phyloP scores from a whole-genome alignment of 2,329 filamentous ascomycete species.

The Xylariaceae sp. region DNA sequence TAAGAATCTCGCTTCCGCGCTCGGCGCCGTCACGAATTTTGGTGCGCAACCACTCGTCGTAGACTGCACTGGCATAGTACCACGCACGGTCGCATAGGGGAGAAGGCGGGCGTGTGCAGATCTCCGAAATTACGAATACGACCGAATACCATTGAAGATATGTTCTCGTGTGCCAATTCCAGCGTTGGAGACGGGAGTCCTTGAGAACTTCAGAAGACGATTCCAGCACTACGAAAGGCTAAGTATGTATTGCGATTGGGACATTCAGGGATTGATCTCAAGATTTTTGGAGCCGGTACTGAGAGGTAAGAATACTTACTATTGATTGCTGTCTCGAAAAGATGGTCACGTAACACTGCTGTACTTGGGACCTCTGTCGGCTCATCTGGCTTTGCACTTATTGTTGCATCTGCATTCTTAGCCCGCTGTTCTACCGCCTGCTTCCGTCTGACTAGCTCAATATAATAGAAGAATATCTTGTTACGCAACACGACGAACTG shows the following conservation, averaged over 20 bases:
- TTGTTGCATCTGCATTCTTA: no score
- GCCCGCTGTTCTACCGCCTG: constrained; percentile 1
- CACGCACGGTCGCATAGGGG: constrained; percentile 15
- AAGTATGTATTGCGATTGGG: no score
- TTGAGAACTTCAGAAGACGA: constrained; percentile 12
- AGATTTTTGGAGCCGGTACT: no score
- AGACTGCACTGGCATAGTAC: constrained; percentile 8
- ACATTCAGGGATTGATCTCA: no score
- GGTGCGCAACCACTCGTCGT: constrained; percentile 14
- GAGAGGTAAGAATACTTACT: no score
- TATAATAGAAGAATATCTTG: constrained; percentile 9
- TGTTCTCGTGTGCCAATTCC: constrained; percentile 14
- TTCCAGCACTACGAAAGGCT: constrained; percentile 6
- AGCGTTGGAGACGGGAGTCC: constrained; percentile 12
- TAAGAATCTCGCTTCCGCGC: constrained; percentile 14
- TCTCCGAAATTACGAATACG: constrained; percentile 16
- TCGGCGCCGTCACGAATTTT: constrained; percentile 15
- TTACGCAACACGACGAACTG: constrained; percentile 12
- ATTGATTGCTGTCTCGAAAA: constrained; percentile 2
- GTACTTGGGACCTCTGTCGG: no score
- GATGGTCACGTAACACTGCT: constrained; percentile 1
- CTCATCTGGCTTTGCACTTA: no score
- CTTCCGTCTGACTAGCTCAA: constrained; percentile 12
- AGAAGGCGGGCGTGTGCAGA: constrained; percentile 18
- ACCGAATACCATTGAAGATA: constrained; percentile 19